A percentile compares a stretch with the other conserved stretches of the same genome.
These are phyloP conservation scores for Aeschynomene evenia DNA, from an alignment of 306 rosid species.

Conservation along the genomic window DNA sequence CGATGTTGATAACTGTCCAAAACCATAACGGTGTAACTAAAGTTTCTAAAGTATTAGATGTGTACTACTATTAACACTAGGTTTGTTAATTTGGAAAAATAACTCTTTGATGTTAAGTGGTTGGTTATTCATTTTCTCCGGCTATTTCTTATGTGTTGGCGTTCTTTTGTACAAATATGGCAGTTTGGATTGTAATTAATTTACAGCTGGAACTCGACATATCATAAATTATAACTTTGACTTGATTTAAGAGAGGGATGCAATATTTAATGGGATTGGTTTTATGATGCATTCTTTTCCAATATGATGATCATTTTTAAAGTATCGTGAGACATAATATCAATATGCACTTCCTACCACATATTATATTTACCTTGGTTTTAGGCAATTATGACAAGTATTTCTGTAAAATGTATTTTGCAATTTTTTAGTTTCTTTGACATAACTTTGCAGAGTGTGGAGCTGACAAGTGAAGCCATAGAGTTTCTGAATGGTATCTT, in stretches of 20 bases:
- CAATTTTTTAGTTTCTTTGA: conserved; percentile 25
- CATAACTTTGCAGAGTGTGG: conserved; percentile 69
- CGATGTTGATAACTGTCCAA: conserved; percentile 3
- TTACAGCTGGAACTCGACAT: conserved; percentile 16
- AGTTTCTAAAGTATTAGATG: conserved; percentile 2
- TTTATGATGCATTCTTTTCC: conserved; percentile 18
- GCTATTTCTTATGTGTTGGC: neutral
- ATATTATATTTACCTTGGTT: conserved; percentile 16
- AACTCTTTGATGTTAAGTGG: conserved; percentile 3
- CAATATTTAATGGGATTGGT: conserved; percentile 16
- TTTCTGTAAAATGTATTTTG: conserved; percentile 15
- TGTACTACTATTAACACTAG: conserved; percentile 9
- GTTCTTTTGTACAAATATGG: conserved; percentile 11
- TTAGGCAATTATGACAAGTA: neutral
- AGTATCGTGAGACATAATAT: conserved; percentile 7
- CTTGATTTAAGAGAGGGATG: conserved; percentile 24
- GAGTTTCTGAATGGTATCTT: conserved; percentile 76
- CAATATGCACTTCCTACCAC: conserved; percentile 7
- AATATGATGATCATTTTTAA: conserved; percentile 4
- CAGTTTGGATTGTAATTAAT: conserved; percentile 20
- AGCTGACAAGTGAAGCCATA: conserved; percentile 72
- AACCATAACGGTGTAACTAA: neutral
- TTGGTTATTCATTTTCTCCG: neutral
- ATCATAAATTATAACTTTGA: neutral
- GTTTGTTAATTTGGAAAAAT: neutral